phyloP scores from a whole-genome alignment of 2,329 filamentous ascomycete genomes.

The Hypoxylon sp. region DNA sequence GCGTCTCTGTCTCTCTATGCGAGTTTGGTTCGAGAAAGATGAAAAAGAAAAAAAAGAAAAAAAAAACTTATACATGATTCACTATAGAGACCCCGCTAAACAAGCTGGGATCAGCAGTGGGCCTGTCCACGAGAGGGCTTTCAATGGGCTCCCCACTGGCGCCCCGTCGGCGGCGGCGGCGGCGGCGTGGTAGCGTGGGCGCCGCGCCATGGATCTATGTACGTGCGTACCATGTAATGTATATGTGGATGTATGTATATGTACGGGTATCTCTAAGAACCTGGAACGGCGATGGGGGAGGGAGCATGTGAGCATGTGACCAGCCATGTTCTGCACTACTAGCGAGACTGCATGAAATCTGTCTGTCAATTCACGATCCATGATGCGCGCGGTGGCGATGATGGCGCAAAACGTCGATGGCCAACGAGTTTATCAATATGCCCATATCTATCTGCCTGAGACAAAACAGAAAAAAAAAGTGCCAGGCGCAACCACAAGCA shows the following conservation, averaged over 20 bases:
- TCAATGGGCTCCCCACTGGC: not conserved
- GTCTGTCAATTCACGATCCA: constrained; percentile 16
- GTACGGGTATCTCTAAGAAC: not conserved
- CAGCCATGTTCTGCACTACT: constrained; percentile 4
- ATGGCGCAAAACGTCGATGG: constrained; percentile 27
- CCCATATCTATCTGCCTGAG: constrained; percentile 8
- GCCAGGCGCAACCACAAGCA: constrained; percentile 11
- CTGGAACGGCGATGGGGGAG: not conserved
- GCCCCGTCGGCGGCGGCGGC: constrained; percentile 9
- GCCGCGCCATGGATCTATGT: constrained; percentile 15
- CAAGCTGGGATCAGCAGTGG: constrained; percentile 32
- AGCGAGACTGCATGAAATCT: constrained; percentile 28
- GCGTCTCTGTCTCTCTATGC: not conserved
- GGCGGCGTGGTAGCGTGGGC: constrained; percentile 17
- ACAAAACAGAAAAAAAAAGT: constrained; percentile 18
- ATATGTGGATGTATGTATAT: not conserved
- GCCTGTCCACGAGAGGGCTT: constrained; percentile 31
- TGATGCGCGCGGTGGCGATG: constrained; percentile 36
- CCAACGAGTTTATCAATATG: constrained; percentile 19
- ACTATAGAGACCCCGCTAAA: constrained; percentile 18
- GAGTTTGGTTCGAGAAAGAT: constrained; percentile 1
- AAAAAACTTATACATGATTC: not conserved
- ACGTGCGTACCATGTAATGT: constrained; percentile 25
- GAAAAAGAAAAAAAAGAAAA: constrained; percentile 9
- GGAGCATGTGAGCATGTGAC: constrained; percentile 32